Conservation (phyloP, 2,329 filamentous ascomycete genomes). For the Ophiostoma montium region DNA sequence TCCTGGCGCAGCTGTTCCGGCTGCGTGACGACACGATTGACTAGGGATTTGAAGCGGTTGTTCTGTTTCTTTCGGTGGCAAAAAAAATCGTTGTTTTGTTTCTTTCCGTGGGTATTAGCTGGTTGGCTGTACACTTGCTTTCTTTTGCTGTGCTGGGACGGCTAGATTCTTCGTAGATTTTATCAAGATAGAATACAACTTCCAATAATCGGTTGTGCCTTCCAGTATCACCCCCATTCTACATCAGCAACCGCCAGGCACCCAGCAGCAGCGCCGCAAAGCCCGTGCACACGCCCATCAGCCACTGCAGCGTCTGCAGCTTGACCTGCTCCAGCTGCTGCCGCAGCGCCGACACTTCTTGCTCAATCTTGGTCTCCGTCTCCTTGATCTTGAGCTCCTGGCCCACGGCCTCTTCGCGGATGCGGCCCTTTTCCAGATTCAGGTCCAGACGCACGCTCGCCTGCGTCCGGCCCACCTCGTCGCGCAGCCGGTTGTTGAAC, state of each 20-base stretch:
- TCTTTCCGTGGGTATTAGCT: too few relatives aligned
- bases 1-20: constrained; percentile 62
- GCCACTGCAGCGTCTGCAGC: constrained; percentile 94
- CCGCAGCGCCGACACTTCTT: constrained; percentile 79
- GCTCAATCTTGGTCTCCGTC: constrained; percentile 96
- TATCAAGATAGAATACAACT: too few relatives aligned
- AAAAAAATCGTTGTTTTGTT: too few relatives aligned
- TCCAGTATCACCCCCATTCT: too few relatives aligned
- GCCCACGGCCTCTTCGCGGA: constrained; percentile 86
- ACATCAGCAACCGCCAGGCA: constrained; percentile 60
- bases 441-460: constrained; percentile 83
- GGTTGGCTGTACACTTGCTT: too few relatives aligned
- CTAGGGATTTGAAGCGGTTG: constrained; percentile 18
- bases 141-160: too few relatives aligned
- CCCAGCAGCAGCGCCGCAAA: constrained; percentile 53
- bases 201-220: too few relatives aligned
- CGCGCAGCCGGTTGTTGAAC: constrained; percentile 72
- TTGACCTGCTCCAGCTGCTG: constrained; percentile 96
- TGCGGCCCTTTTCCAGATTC: constrained; percentile 92
- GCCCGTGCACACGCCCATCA: constrained; percentile 71
- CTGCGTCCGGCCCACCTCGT: constrained; percentile 90
- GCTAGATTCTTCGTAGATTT: too few relatives aligned
- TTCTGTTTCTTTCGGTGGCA: background rate
- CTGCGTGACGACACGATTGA: constrained; percentile 57
- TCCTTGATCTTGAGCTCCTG: constrained; percentile 98